These are phyloP conservation scores for Isatis lusitanica DNA, from an alignment of 441 rosid genomes.

Conservation along the genomic window DNA sequence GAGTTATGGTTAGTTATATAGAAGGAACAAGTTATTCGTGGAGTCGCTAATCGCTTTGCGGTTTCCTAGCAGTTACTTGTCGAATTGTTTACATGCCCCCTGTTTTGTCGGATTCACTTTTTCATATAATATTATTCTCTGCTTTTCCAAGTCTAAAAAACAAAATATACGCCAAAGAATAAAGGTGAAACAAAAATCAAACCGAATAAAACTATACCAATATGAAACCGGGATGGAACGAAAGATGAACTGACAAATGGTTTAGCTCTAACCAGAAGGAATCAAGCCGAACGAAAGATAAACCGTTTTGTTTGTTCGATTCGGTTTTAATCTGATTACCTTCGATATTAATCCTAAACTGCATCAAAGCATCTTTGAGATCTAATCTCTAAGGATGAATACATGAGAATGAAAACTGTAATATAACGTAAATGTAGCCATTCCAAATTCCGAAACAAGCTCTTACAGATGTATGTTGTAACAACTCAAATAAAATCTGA, in stretches of 20 bases:
- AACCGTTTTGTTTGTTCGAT: background rate
- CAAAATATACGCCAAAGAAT: background rate
- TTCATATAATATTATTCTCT: background rate
- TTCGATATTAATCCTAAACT: background rate
- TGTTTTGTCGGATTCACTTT: background rate
- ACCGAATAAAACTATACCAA: background rate
- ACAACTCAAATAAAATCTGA: conserved; percentile 7
- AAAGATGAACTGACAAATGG: background rate
- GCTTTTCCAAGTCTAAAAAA: background rate
- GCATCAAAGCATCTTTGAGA: background rate
- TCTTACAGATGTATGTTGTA: conserved; percentile 17
- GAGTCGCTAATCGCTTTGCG: conserved; percentile 7
- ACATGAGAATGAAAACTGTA: too few relatives aligned
- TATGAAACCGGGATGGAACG: background rate
- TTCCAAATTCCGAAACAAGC: conserved; percentile 3
- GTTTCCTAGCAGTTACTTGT: conserved; percentile 30
- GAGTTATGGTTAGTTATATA: conserved; percentile 14
- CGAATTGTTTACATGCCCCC: conserved; percentile 4
- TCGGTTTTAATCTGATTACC: background rate
- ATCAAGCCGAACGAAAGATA: background rate
- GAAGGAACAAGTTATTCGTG: background rate
- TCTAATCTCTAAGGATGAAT: background rate
- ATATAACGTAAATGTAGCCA: background rate
- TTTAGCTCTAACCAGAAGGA: background rate
- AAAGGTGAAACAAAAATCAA: background rate